Percentiles rank a stretch among this genome's conserved stretches.
These are phyloP conservation scores for Mycotypha africana DNA, from an alignment of 371 early-diverging fungal genomes.

Conservation along the genomic window DNA sequence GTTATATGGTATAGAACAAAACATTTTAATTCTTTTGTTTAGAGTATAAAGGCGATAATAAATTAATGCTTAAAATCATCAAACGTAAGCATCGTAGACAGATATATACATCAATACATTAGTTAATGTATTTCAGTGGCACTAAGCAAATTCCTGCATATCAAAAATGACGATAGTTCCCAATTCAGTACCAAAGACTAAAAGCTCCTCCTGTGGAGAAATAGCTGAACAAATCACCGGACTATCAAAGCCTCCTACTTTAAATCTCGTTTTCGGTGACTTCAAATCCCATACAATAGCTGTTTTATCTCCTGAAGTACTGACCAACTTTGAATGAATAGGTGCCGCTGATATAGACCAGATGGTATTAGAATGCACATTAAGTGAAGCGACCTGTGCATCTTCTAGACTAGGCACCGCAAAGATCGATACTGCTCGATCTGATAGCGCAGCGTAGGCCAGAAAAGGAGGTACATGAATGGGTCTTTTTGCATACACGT, in stretches of 20 bases:
- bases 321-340: conserved; percentile 42
- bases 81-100: too few relatives aligned
- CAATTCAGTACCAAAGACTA: conserved; percentile 19
- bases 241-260: conserved; percentile 19
- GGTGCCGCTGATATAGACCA: conserved; percentile 16
- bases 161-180: conserved; percentile 13
- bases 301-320: conserved; percentile 68
- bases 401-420: conserved; percentile 14
- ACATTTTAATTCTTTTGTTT: too few relatives aligned
- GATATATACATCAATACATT: too few relatives aligned
- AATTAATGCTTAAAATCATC: neutral
- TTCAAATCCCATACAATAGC: conserved; percentile 66
- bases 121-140: neutral
- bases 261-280: conserved; percentile 19
- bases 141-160: conserved; percentile 18
- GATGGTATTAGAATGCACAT: conserved; percentile 13
- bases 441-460: conserved; percentile 2
- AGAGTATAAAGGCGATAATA: neutral
- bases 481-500: conserved; percentile 5
- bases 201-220: conserved; percentile 11
- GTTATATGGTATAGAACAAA: too few relatives aligned
- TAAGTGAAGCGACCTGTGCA: conserved; percentile 11
- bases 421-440: conserved; percentile 8
- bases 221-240: conserved; percentile 12
- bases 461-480: conserved; percentile 13